Evolutionary conservation across 495 filamentous ascomycete genomes (phyloP), one percentile per base, ranked within the genome.

Genomic region (Acidomyces sp.): DNA sequence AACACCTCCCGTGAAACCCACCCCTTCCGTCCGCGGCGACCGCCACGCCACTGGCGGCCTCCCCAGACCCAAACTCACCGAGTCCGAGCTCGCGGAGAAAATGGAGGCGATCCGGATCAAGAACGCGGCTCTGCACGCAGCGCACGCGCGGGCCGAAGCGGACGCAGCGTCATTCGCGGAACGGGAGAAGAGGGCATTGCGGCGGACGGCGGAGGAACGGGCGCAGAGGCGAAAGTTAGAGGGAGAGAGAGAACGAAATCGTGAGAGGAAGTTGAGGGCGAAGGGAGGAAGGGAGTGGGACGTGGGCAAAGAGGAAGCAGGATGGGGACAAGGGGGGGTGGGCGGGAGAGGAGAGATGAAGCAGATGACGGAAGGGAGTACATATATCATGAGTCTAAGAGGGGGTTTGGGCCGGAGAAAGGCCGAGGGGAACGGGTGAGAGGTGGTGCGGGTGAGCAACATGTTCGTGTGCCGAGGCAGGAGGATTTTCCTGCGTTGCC

Each of bases 251-350:
- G 81, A 84, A 52, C 70, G 69, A 47, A 87, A 87, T 46, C 60
- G 80, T 24, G 63, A 71, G 52, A 62, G 82, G 39, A 87, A 87
- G 52, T 59, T 87, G 15, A 67, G 74, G 19, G 76, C 78, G 11
- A 56, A 74, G 27, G 66, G 62, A 0, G 80, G 72, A 2, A 62
- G 82, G 29, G 82, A 86, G 56, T 87, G 82, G 82, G 82, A 87
- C 62, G 67, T 68, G 12, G 71, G 77, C 46, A 86, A 87, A 56
- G 68, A 68, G 17, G 78, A 84, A 36, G 32, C 18, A 29, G 35
- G 26, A 29, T 13, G 48, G 42, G 4, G 48, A 44, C 18, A 18
- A 22, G 37, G 45, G 48, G 9, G 43, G 38, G 10, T 52, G 44
- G 25, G 45, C 33, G 11, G 29, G 49, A 6, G 49, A 52, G 39